phyloP scores from a whole-genome alignment of 1,139 yeast species.

The Geotrichum bryndzae region DNA sequence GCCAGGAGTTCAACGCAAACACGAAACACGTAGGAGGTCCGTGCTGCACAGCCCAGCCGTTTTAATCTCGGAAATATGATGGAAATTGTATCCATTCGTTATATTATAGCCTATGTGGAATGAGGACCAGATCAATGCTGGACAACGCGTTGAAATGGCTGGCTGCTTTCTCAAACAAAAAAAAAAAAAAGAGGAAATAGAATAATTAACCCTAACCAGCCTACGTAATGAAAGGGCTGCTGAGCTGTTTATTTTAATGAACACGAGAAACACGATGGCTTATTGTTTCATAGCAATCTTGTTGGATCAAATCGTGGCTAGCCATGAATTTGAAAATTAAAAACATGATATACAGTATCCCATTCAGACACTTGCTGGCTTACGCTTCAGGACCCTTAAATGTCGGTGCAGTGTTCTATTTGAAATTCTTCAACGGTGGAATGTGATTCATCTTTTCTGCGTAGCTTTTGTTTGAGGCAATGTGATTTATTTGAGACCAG shows the following conservation, averaged over 20 bases:
- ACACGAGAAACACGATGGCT: background rate
- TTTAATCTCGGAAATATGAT: background rate
- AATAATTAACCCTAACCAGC: too few relatives aligned
- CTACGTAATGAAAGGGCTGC: background rate
- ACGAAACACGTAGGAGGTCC: background rate
- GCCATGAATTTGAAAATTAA: background rate
- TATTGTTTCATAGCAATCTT: background rate
- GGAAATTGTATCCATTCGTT: too few relatives aligned
- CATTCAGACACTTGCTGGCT: background rate
- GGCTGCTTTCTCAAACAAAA: background rate
- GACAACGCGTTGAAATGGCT: too few relatives aligned
- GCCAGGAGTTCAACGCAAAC: background rate
- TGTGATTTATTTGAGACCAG: background rate
- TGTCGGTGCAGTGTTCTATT: background rate
- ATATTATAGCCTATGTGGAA: too few relatives aligned
- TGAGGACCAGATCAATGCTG: too few relatives aligned
- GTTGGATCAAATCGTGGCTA: background rate
- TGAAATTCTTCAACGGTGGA: background rate
- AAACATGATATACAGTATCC: background rate
- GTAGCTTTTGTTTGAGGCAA: background rate
- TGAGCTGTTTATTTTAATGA: background rate
- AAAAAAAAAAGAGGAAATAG: background rate
- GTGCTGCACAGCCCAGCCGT: background rate
- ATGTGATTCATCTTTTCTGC: background rate
- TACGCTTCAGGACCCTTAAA: background rate